These are phyloP conservation scores for Schwanniomyces pseudopolymorphus DNA, from an alignment of 805 yeast genomes.

Conservation along the genomic window DNA sequence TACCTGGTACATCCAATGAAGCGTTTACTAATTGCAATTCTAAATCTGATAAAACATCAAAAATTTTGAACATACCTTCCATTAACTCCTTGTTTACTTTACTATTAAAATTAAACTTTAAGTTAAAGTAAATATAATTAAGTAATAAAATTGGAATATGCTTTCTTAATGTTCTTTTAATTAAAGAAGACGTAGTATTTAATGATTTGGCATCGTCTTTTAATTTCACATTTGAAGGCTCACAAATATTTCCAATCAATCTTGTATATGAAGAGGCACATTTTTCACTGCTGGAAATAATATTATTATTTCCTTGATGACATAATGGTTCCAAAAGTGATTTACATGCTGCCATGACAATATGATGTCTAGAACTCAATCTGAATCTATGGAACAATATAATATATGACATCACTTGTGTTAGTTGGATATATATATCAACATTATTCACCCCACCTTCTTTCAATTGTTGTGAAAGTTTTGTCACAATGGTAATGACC, in stretches of 20 bases:
- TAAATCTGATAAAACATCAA: slow-evolving; percentile 65
- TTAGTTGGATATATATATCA: slow-evolving; percentile 35
- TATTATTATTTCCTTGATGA: slow-evolving; percentile 17
- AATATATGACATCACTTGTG: slow-evolving; percentile 57
- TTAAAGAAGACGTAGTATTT: slow-evolving; percentile 53
- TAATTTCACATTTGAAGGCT: slow-evolving; percentile 50
- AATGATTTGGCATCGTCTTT: slow-evolving; percentile 34
- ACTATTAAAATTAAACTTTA: slow-evolving; percentile 48
- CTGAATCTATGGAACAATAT: slow-evolving; percentile 69
- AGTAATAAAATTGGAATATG: slow-evolving; percentile 59
- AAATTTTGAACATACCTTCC: slow-evolving; percentile 58
- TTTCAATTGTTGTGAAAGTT: slow-evolving; percentile 13
- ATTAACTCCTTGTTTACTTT: slow-evolving; percentile 49
- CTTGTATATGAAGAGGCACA: slow-evolving; percentile 56
- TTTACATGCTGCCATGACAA: slow-evolving; percentile 50
- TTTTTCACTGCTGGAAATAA: slow-evolving; percentile 18
- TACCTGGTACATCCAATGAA: slow-evolving; percentile 67
- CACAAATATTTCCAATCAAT: slow-evolving; percentile 67
- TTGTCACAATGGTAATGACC: slow-evolving; percentile 40
- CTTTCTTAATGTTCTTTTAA: slow-evolving; percentile 62
- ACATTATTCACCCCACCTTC: slow-evolving; percentile 10
- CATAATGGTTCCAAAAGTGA: slow-evolving; percentile 50
- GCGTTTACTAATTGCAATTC: slow-evolving; percentile 66
- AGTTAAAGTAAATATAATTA: slow-evolving; percentile 55
- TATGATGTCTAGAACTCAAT: slow-evolving; percentile 70